Conservation (phyloP, 169 alveolate species). For the Plasmodium inui region DNA sequence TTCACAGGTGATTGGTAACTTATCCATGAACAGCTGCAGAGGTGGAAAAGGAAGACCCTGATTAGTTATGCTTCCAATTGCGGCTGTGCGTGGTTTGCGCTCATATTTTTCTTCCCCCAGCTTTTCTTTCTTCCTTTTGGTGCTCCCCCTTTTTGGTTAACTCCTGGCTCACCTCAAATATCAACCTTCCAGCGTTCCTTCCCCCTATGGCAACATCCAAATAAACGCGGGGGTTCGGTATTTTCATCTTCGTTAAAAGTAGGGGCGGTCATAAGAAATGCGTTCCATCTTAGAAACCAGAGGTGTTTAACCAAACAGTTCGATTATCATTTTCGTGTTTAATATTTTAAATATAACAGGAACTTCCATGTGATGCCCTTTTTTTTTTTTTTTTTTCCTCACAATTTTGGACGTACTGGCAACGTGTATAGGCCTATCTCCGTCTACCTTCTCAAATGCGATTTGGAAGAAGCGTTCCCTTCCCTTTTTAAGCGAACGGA, state of each 20-base stretch:
- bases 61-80: not conserved
- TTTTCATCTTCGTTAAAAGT: slow-evolving; percentile 64
- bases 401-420: not conserved
- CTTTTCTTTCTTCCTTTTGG: not conserved
- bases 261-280: not conserved
- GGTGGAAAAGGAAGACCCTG: not conserved
- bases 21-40: slow-evolving; percentile 87
- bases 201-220: slow-evolving; percentile 87
- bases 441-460: not conserved
- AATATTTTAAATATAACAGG: not conserved
- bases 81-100: not conserved
- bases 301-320: not conserved
- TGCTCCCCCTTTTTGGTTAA: not conserved
- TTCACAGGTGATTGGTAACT: slow-evolving; percentile 89
- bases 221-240: slow-evolving; percentile 88
- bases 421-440: not conserved
- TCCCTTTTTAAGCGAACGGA: not conserved
- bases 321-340: not conserved
- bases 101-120: not conserved
- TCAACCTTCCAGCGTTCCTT: slow-evolving; percentile 86
- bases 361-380: not conserved
- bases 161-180: slow-evolving; percentile 79
- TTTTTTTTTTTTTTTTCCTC: not conserved
- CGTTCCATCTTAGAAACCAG: not conserved
- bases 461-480: not conserved